Base-by-base conservation (phyloP, 139 green algal genomes). In the Chlamydomonas eustigma region DNA sequence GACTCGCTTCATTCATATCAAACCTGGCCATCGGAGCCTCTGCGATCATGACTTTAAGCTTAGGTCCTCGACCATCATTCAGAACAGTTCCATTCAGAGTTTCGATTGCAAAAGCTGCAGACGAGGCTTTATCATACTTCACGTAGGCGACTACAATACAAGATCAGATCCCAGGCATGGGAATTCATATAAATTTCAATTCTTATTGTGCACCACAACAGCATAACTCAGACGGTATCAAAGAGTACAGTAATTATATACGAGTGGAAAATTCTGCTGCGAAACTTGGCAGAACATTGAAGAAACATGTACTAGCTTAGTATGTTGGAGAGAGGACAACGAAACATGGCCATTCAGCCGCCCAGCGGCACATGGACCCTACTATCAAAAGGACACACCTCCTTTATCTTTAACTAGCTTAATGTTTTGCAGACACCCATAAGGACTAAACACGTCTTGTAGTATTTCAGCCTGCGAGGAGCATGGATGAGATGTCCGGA, bases 11-110 rank as follows among this genome's bases (percentile, higher is more conserved):
- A n/a, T n/a, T n/a, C n/a, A n/a, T n/a, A n/a, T n/a, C n/a, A 28
- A 24, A 88, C 81, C 83, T 80, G 33, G 73, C 64, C 34, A 79
- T 88, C 18, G 90, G 90, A 34, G 91, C 87, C 75, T 97, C 93
- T 25, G 93, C 93, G 31, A 96, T 78, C 75, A 97, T 84, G 4
- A 97, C 93, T 81, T 96, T 97, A 33, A 97, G 84, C 76, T 93
- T 91, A 25, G 93, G 91, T 25, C 91, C 91, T 6, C 88, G 81
- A 4, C 92, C 93, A 51, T 97, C 87, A 77, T 95, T 95, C n/a
- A 97, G 83, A 5, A 91, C 90, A 3, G 87, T 84, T 31, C 92
- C 91, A 74, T 97, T 92, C 25, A 97, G 82, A 65, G 77, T 82
- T 80, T 97, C 93, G 69, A 96, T 92, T 2, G 93, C 93, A 6